Base-by-base conservation (phyloP, 2,329 filamentous ascomycete genomes). In the Daldinia sp. region DNA sequence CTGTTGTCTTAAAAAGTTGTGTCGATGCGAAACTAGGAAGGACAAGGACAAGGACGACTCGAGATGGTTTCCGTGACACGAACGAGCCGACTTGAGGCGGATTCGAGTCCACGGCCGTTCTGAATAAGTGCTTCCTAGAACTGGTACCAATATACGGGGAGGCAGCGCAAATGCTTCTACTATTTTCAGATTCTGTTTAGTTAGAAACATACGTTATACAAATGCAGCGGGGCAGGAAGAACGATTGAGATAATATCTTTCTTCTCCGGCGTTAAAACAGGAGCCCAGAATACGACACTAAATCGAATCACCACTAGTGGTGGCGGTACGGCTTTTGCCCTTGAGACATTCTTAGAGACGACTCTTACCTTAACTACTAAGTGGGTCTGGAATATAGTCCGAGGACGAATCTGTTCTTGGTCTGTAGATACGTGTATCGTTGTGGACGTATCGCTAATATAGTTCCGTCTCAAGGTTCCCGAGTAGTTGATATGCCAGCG, bases 91-190 rank as follows among this genome's bases (percentile, higher is more conserved):
- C 43, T 30, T 64, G 66, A 62, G 58, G 50, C 50, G 49, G 49
- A 63, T 35, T 35, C 62, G 43, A 67, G 61, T 53, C 62, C 54
- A 63, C 50, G 47, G 45, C 45, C 35, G 55, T 30, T 41, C 41
- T 53, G 43, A 45, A 63, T 53, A 49, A 57, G 43, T 17, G 39
- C 39, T 54, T 39, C 39, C 49, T 58, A 54, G 45, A 61, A 53
- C 43, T 41, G 29, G 27, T 27, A 53, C 6, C 11, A 52, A 52
- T 49, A 41, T 49, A 63, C 61, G 61, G 56, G 59, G 56, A 29
- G 65, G 68, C 70, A 67, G 71, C 66, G 71, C 70, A 58, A 68
- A 69, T 70, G 60, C 6, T 50, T 10, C 63, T 66, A 69, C 61
- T 67, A 57, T 68, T 59, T 66, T 68, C 56, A 60, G 54, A 64